Conservation (phyloP, 139 green algal species). For the Coccomyxa sp. region DNA sequence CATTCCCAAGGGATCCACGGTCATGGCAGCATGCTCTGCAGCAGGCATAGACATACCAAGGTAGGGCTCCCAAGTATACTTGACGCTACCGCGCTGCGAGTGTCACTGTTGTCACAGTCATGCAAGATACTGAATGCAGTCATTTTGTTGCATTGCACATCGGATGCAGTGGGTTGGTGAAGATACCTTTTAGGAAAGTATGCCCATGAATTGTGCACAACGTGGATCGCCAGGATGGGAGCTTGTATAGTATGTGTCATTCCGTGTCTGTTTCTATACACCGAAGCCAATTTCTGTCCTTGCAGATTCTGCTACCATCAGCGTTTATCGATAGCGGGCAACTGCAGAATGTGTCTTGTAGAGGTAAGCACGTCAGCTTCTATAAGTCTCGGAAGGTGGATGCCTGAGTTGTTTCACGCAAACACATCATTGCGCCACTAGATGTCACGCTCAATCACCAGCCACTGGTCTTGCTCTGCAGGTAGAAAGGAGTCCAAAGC, state of each 20-base stretch:
- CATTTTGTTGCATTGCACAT: too few species aligned
- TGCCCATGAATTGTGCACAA: too few species aligned
- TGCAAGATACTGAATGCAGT: too few species aligned
- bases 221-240: too few species aligned
- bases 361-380: constrained; percentile 86
- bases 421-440: too few species aligned
- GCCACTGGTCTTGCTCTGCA: constrained; percentile 22
- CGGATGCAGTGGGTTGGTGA: too few species aligned
- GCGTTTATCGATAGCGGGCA: constrained; percentile 94
- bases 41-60: constrained; percentile 93
- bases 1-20: constrained; percentile 82
- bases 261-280: too few species aligned
- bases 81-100: background rate
- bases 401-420: too few species aligned
- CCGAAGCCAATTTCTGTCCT: background rate
- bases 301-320: constrained; percentile 98
- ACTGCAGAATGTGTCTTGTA: constrained; percentile 99
- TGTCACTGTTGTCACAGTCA: too few species aligned
- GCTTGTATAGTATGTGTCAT: too few species aligned
- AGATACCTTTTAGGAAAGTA: too few species aligned
- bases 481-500: constrained; percentile 96
- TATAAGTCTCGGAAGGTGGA: too few species aligned
- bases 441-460: background rate
- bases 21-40: constrained; percentile 94
- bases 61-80: constrained; percentile 25